These are phyloP conservation scores for Cladophialophora bantiana DNA, from an alignment of 2,329 filamentous ascomycete genomes.

Conservation along the genomic window DNA sequence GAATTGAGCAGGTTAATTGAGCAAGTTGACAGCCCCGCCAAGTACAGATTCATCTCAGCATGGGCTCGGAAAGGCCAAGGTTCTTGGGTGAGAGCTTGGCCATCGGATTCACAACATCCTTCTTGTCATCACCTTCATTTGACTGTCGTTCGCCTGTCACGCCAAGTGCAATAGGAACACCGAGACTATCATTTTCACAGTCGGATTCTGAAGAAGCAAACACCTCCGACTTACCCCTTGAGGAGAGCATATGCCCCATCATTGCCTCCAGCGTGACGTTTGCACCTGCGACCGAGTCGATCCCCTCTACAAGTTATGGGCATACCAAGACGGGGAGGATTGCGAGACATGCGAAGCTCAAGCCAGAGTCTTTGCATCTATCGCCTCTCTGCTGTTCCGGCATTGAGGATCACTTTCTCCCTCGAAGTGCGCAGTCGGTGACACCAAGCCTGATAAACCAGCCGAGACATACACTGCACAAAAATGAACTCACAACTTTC, in stretches of 20 bases:
- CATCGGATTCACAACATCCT: conserved; percentile 17
- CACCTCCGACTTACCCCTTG: background rate
- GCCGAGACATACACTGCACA: conserved; percentile 6
- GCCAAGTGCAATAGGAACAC: conserved; percentile 20
- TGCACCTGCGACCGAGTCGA: background rate
- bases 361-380: conserved; percentile 16
- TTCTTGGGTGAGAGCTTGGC: conserved; percentile 25
- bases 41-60: conserved; percentile 21
- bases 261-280: background rate
- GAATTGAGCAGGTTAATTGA: conserved; percentile 18
- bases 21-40: background rate
- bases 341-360: conserved; percentile 18
- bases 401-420: conserved; percentile 20
- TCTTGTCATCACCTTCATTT: conserved; percentile 18
- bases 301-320: background rate
- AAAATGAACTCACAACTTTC: conserved; percentile 34
- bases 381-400: conserved; percentile 13
- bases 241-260: background rate
- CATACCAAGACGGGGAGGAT: conserved; percentile 13
- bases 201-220: background rate
- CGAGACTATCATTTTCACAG: background rate
- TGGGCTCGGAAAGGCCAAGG: conserved; percentile 20
- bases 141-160: conserved; percentile 22
- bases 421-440: conserved; percentile 25
- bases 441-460: conserved; percentile 30